Percentiles rank a stretch among this genome's conserved stretches.
phyloP scores from a whole-genome alignment of 106 monocot genomes.

The Allium fistulosum region DNA sequence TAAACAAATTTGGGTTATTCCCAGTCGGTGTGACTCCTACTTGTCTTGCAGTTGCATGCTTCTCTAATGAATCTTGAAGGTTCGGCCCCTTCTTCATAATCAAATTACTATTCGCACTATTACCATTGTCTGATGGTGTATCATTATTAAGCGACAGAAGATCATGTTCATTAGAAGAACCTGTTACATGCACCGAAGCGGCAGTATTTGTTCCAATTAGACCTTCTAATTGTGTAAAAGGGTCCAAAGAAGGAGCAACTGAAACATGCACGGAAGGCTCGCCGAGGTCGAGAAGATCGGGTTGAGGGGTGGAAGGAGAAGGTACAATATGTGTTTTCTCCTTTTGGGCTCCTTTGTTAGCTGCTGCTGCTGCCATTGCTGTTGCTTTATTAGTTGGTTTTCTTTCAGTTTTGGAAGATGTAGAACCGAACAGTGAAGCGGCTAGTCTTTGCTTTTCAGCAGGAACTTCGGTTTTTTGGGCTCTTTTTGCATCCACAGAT shows the following conservation, averaged over 20 bases:
- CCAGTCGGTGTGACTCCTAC: slow-evolving; percentile 81
- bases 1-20: slow-evolving; percentile 81
- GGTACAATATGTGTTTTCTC: slow-evolving; percentile 15
- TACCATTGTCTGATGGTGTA: slow-evolving; percentile 8
- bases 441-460: slow-evolving; percentile 92
- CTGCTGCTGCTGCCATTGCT: slow-evolving; percentile 15
- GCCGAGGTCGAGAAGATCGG: slow-evolving; percentile 85
- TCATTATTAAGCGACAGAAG: slow-evolving; percentile 41
- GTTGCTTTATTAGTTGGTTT: slow-evolving; percentile 30
- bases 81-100: slow-evolving; percentile 65
- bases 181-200: slow-evolving; percentile 9
- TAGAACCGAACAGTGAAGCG: slow-evolving; percentile 79
- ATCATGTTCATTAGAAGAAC: slow-evolving; percentile 24
- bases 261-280: slow-evolving; percentile 26
- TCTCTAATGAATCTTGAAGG: slow-evolving; percentile 58
- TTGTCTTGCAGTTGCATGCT: slow-evolving; percentile 73
- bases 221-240: slow-evolving; percentile 84
- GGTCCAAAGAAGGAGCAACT: slow-evolving; percentile 40
- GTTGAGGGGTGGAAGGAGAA: slow-evolving; percentile 35
- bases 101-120: slow-evolving; percentile 5
- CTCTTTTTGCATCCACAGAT: slow-evolving; percentile 33
- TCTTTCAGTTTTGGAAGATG: slow-evolving; percentile 53
- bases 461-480: slow-evolving; percentile 48
- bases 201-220: slow-evolving; percentile 44
- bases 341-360: slow-evolving; percentile 19